Evolutionary conservation across 331 rosid genomes (phyloP).

Genomic region (Telfairia occidentalis): DNA sequence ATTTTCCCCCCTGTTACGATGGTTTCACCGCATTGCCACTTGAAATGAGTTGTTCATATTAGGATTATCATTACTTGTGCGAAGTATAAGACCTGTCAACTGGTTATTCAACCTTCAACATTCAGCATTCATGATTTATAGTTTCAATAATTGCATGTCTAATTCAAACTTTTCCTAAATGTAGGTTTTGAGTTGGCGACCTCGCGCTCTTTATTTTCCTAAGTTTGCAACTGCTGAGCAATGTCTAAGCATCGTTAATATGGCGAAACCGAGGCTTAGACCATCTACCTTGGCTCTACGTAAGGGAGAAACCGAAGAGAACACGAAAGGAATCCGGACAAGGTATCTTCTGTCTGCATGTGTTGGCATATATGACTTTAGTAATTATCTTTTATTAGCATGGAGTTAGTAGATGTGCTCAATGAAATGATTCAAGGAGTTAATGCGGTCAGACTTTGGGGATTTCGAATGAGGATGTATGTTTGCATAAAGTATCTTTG

Average conservation of each 20-base stretch:
- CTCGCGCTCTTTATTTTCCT: conserved; percentile 74
- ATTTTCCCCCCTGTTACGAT: background rate
- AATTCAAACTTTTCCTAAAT: background rate
- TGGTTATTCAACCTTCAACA: background rate
- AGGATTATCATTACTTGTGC: background rate
- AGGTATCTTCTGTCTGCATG: conserved; percentile 34
- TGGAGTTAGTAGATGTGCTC: background rate
- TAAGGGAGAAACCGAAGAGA: conserved; percentile 53
- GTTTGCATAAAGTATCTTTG: background rate
- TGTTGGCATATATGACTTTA: background rate
- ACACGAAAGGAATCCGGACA: conserved; percentile 59
- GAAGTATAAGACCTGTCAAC: background rate
- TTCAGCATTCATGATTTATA: background rate
- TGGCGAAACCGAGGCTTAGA: conserved; percentile 40
- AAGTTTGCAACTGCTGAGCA: conserved; percentile 73
- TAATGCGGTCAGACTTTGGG: background rate
- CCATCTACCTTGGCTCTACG: conserved; percentile 67
- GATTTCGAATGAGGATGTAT: background rate
- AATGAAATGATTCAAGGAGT: background rate
- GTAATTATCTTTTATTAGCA: background rate
- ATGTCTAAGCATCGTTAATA: conserved; percentile 46
- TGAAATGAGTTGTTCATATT: background rate
- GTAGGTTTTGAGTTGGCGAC: conserved; percentile 85
- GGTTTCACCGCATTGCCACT: background rate
- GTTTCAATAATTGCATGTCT: background rate